phyloP scores from a whole-genome alignment of 2,329 filamentous ascomycete species.

The Penicillium sp. region DNA sequence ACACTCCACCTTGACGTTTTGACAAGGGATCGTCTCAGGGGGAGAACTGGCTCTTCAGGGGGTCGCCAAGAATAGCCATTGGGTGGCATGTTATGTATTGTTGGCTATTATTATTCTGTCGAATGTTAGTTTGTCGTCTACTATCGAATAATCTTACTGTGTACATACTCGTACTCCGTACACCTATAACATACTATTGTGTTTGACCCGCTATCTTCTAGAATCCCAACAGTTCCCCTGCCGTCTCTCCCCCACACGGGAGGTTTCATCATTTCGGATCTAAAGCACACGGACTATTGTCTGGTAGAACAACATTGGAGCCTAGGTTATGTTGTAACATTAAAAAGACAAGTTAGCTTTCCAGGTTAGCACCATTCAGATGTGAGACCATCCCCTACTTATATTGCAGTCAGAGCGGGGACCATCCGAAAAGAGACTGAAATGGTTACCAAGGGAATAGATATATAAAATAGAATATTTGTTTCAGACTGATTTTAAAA shows the following conservation, averaged over 20 bases:
- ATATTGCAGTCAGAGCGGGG: not conserved
- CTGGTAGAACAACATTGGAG: no score
- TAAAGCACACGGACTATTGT: not conserved
- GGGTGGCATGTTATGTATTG: not conserved
- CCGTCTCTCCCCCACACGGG: slow-evolving; percentile 8
- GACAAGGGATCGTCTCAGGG: slow-evolving; percentile 13
- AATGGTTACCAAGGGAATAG: not conserved
- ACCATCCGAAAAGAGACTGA: not conserved
- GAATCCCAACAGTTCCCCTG: not conserved
- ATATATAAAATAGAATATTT: not conserved
- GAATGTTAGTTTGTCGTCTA: not conserved
- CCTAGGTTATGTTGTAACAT: no score
- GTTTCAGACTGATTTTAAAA: no score
- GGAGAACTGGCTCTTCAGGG: slow-evolving; percentile 6
- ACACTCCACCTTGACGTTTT: slow-evolving; percentile 1
- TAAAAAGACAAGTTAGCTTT: not conserved
- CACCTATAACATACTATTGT: no score
- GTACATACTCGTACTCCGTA: not conserved
- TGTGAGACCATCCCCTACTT: slow-evolving; percentile 1
- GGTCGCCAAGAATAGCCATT: slow-evolving; percentile 11
- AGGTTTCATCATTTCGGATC: not conserved
- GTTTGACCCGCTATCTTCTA: slow-evolving; percentile 12
- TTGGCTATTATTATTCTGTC: not conserved
- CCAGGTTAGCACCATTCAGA: not conserved
- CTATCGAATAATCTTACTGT: not conserved